Evolutionary conservation across 1,284 basidiomycete species (phyloP).

Genomic region (Schizophyllum commune): DNA sequence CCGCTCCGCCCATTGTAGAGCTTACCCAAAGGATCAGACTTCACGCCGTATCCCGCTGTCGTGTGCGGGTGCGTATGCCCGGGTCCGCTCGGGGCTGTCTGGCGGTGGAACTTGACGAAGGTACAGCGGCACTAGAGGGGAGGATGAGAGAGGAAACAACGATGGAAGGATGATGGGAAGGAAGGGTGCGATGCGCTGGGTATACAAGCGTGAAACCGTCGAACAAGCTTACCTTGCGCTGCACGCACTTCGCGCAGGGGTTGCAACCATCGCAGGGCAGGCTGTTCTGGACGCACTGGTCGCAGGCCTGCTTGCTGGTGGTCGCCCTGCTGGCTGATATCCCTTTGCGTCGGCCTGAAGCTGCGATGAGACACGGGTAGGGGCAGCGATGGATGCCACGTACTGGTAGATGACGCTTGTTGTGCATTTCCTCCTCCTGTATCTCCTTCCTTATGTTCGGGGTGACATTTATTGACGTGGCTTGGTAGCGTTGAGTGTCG

Average conservation of each 20-base stretch:
- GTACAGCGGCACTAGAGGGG: conserved; percentile 73
- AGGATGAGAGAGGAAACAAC: neutral
- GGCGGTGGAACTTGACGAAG: conserved; percentile 80
- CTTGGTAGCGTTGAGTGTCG: conserved; percentile 72
- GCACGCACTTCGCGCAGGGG: conserved; percentile 42
- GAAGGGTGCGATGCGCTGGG: too few relatives aligned
- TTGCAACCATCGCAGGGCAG: conserved; percentile 77
- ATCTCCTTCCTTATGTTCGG: conserved; percentile 50
- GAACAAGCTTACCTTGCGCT: neutral
- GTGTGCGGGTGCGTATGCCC: conserved; percentile 35
- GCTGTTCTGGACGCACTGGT: conserved; percentile 78
- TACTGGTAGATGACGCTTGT: conserved; percentile 7
- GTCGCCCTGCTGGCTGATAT: conserved; percentile 60
- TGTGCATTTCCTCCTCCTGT: conserved; percentile 1
- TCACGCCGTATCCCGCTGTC: neutral
- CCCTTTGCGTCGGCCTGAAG: conserved; percentile 38
- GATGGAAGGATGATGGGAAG: neutral
- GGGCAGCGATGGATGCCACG: neutral
- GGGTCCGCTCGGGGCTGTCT: conserved; percentile 68
- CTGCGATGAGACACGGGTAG: neutral
- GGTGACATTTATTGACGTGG: conserved; percentile 87
- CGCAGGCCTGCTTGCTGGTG: conserved; percentile 75
- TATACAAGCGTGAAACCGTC: neutral
- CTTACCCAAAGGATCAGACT: neutral
- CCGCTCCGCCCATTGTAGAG: too few relatives aligned